These are phyloP conservation scores for Fusarium concolor DNA, from an alignment of 2,329 filamentous ascomycete species.

Conservation along the genomic window DNA sequence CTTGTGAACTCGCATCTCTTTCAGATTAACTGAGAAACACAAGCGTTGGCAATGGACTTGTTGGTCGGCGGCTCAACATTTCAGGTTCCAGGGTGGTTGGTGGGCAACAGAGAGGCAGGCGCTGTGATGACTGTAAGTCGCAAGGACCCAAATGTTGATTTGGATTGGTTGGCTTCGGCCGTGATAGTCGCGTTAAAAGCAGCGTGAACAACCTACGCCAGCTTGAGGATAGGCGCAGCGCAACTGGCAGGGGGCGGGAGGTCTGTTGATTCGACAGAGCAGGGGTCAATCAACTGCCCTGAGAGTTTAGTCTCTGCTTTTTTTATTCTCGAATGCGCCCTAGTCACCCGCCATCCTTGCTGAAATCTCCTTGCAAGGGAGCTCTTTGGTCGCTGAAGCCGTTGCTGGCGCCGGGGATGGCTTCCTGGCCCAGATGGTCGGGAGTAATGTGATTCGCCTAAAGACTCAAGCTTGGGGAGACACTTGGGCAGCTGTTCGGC, in stretches of 20 bases:
- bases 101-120: constrained; percentile 24
- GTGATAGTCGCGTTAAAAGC: constrained; percentile 45
- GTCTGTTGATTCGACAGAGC: constrained; percentile 33
- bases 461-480: constrained; percentile 25
- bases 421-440: constrained; percentile 46
- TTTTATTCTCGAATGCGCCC: constrained; percentile 44
- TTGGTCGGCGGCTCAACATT: constrained; percentile 37
- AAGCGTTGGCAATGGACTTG: constrained; percentile 18
- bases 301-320: constrained; percentile 38
- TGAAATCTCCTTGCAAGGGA: constrained; percentile 26
- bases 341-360: constrained; percentile 39
- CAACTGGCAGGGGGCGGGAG: constrained; percentile 28
- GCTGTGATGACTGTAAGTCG: constrained; percentile 44
- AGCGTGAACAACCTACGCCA: constrained; percentile 41
- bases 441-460: constrained; percentile 48
- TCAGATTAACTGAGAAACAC: neutral
- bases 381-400: constrained; percentile 42
- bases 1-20: constrained; percentile 16
- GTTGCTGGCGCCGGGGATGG: constrained; percentile 44
- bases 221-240: constrained; percentile 26
- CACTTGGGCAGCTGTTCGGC: constrained; percentile 30
- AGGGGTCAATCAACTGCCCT: constrained; percentile 20
- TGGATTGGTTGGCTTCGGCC: constrained; percentile 40
- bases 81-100: constrained; percentile 22
- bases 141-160: constrained; percentile 27